Evolutionary conservation across 805 yeast species (phyloP), one percentile per base, ranked within the genome.

Genomic region (Sugiyamaella smithiae): DNA sequence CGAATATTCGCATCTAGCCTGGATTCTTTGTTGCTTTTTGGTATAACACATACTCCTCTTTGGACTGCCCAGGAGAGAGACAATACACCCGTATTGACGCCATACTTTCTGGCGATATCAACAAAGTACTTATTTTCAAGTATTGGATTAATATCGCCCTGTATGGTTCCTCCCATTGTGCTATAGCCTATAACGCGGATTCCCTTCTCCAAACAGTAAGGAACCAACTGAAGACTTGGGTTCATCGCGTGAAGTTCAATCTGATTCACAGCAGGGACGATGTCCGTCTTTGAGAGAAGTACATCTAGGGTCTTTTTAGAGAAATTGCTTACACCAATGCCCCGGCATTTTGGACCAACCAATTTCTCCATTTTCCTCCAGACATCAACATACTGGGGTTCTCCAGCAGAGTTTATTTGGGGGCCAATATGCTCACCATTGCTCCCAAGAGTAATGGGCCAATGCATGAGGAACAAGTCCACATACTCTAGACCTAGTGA

Each of bases 381-480:
- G 17, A 87, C 80, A 60, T 81, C 73, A 60, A 72, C 65, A 43
- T 43, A 53, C 50, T 44, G 52, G 37, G 51, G 37, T 37, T 53
- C 24, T 32, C 35, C 25, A 54, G 58, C 63, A 38, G 29, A 24
- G 54, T 70, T 76, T 5, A n/a, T n/a, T 14, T 32, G 28, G 12
- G 46, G 46, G 11, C 46, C 46, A 4, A 32, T 26, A 20, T 41
- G 31, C 25, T 47, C 37, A 33, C 42, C 14, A 42, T 47, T 47
- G 35, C 36, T 38, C 16, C 58, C 56, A 3, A 43, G 46, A 26
- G 35, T 26, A 4, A 41, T 43, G 12, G 96, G 96, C 93, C 95
- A 88, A 67, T 87, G 95, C 64, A 87, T 76, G 61, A 88, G 73
- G 62, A 82, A 81, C 49, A 87, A 69, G 63, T 87, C 95, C 46